Evolutionary conservation across 305 asterid species (phyloP).

Genomic region (Andrographis paniculata): DNA sequence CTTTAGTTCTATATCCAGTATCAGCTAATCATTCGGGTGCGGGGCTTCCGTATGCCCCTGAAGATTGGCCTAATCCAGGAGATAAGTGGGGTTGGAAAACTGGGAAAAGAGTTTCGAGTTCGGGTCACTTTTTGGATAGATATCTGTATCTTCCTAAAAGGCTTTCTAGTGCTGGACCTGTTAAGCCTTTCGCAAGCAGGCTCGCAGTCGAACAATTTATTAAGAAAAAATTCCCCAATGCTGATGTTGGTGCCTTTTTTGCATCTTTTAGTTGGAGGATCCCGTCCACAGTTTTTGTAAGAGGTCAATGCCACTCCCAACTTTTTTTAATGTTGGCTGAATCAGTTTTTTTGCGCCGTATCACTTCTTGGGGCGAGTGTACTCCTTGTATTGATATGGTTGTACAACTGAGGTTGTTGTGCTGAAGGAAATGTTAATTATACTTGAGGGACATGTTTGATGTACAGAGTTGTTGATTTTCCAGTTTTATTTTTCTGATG

Average conservation of each 20-base stretch:
- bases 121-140: conserved; percentile 58
- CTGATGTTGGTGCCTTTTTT: conserved; percentile 44
- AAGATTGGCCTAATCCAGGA: conserved; percentile 75
- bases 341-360: background rate
- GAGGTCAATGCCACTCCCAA: conserved; percentile 44
- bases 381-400: too few species aligned
- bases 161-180: conserved; percentile 26
- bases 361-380: too few species aligned
- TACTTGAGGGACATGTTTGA: background rate
- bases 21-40: conserved; percentile 38
- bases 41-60: conserved; percentile 89
- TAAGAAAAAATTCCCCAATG: conserved; percentile 39
- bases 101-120: conserved; percentile 44
- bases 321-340: background rate
- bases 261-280: conserved; percentile 84
- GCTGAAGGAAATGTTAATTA: too few species aligned
- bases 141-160: conserved; percentile 50
- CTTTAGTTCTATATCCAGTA: conserved; percentile 49
- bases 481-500: conserved; percentile 3
- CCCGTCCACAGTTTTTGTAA: conserved; percentile 33
- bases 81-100: conserved; percentile 86
- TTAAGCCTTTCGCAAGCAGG: conserved; percentile 43
- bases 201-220: conserved; percentile 48
- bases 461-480: conserved; percentile 5
- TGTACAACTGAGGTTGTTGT: too few species aligned